Evolutionary conservation across 352 stramenopile species (phyloP).

Genomic region (Globisporangium heterothallicum): DNA sequence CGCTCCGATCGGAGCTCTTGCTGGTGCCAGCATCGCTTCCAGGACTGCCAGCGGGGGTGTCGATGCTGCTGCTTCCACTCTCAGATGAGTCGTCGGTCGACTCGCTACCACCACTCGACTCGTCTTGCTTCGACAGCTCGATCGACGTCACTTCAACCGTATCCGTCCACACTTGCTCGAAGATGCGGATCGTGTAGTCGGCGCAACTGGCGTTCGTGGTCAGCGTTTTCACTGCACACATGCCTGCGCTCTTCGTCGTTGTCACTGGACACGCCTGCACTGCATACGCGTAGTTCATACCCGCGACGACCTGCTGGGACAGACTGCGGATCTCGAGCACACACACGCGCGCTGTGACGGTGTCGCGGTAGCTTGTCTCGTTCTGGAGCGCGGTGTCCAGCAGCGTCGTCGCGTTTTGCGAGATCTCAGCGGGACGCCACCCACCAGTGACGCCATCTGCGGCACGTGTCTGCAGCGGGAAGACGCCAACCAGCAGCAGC

Average conservation of each 20-base stretch:
- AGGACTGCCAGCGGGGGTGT: too few species aligned
- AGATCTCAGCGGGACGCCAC: not conserved
- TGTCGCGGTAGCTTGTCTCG: slow-evolving; percentile 22
- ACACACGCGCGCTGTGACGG: slow-evolving; percentile 29
- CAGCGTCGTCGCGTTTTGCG: not conserved
- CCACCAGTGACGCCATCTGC: not conserved
- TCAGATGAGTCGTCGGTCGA: not conserved
- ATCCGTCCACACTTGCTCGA: slow-evolving; percentile 2
- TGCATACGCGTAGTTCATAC: not conserved
- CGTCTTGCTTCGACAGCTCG: not conserved
- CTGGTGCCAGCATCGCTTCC: too few species aligned
- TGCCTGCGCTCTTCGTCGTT: not conserved
- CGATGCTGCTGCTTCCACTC: not conserved
- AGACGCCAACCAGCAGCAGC: not conserved
- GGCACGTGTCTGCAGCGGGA: not conserved
- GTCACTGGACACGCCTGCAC: not conserved
- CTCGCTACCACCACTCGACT: not conserved
- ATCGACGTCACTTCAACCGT: slow-evolving; percentile 3
- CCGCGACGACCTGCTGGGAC: slow-evolving; percentile 3
- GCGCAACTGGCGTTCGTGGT: not conserved
- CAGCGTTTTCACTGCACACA: not conserved
- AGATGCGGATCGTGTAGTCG: slow-evolving; percentile 2
- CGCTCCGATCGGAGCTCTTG: too few species aligned
- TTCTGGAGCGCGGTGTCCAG: slow-evolving; percentile 18
- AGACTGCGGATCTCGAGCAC: slow-evolving; percentile 31